Evolutionary conservation across 208 protist species (phyloP), one percentile per base, ranked within the genome.

Genomic region (Tritrichomonas foetus): DNA sequence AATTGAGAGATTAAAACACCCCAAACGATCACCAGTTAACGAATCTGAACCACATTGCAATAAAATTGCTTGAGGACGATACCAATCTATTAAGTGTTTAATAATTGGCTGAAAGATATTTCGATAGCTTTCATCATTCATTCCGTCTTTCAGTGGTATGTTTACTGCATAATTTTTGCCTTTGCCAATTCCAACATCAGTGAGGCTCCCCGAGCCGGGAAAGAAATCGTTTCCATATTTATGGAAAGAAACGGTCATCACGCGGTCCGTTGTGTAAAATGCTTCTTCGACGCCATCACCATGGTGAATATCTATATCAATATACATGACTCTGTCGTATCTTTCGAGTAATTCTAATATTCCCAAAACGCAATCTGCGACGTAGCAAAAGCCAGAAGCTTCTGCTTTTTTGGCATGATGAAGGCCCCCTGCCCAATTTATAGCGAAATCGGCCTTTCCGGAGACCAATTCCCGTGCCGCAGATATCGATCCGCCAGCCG

Each of bases 261-360:
- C 98, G 66, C 97, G 95, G 78, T 99, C 97, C 41, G 99, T 99
- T n/a, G 96, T 97, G 95, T 99, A 99, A 94, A 99, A 99, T 11
- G 99, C 99, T 93, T 97, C 95, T 94, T 96, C 95, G 36, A 98
- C 97, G 66, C 99, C 99, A 94, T 99, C 99, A 47, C 99, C 99
- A 95, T 99, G 99, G 95, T 99, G 99, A 93, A 99, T 98, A 95
- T 99, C 99, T 89, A 99, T 98, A 95, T 99, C 99, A 61, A 99
- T 97, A 96, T 99, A 99, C 9, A 99, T 95, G 33, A 98, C 97
- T 50, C 97, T 94, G 36, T 95, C 44, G 93, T 98, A 96, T 66
- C 95, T 66, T 95, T 97, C 97, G 36, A 98, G 94, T 47, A 98
- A 94, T 94, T 98, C 97, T 5, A 98, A 94, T 72, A 98, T 98